Percentiles rank a stretch among this genome's conserved stretches.
These are phyloP conservation scores for Pleurotus ostreatus DNA, from an alignment of 768 basidiomycete genomes.

Conservation along the genomic window DNA sequence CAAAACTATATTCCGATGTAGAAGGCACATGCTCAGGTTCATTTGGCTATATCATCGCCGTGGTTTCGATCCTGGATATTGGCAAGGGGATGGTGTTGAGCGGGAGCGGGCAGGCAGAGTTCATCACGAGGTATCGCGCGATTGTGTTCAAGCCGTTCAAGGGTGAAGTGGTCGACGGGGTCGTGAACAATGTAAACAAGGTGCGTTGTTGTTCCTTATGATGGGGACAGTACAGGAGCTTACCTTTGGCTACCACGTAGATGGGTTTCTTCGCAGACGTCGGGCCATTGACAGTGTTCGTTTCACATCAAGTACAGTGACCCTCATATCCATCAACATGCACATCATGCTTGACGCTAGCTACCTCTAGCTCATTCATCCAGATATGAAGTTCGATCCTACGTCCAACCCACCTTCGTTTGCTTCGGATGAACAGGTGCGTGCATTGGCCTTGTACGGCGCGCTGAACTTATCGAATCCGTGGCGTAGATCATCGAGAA, in stretches of 20 bases:
- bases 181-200: conserved; percentile 94
- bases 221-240: neutral
- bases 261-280: conserved; percentile 99
- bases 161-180: conserved; percentile 95
- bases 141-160: conserved; percentile 99
- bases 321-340: neutral
- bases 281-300: conserved; percentile 91
- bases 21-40: conserved; percentile 97
- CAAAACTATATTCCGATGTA: conserved; percentile 92
- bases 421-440: conserved; percentile 83
- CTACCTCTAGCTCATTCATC: conserved; percentile 75
- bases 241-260: conserved; percentile 33
- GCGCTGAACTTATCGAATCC: neutral
- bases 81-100: conserved; percentile 90
- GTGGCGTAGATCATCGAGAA: conserved; percentile 79
- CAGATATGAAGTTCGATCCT: conserved; percentile 92
- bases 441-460: conserved; percentile 3
- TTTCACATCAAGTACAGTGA: conserved; percentile 82
- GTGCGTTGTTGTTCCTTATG: conserved; percentile 37
- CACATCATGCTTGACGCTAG: conserved; percentile 5
- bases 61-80: conserved; percentile 86
- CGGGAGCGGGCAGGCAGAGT: conserved; percentile 94
- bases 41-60: conserved; percentile 92
- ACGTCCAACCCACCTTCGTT: conserved; percentile 97
- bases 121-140: conserved; percentile 89